Evolutionary conservation across 1,139 yeast genomes (phyloP), one percentile per base, ranked within the genome.

Genomic region (Lodderomyces metapsilosis): DNA sequence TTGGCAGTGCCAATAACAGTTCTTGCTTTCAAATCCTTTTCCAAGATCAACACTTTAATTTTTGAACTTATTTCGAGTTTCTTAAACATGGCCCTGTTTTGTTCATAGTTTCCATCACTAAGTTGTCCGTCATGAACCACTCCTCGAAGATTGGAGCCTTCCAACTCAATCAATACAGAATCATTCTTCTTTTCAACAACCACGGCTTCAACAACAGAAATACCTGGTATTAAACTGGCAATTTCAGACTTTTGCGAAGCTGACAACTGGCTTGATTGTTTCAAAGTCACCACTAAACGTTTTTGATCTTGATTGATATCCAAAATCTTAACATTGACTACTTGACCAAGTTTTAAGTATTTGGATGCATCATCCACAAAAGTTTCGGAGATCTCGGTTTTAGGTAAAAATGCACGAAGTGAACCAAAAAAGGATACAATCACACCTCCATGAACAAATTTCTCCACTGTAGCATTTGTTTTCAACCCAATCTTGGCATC

Each of bases 371-470:
- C 80, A 43, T 73, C 74, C 37, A 89, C 92, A 58, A 78, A 87
- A 2, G 96, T 84, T 63, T 92, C 98, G 41, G 95, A 85, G 53
- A 92, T 87, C 66, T 92, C 98, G 43, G 82, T 72, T 49, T 83
- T 80, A 32, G 98, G 98, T 49, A 92, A 70, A 58, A 80, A 91
- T 0, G 92, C 98, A 52, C 75, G 77, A 35, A 87, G 65, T 41
- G 75, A 74, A 44, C 95, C 95, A 58, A 88, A 89, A 56, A 92
- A 89, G 21, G 89, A 79, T 4, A 92, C 82, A 40, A 89, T 68
- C 35, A 86, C 95, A 52, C 98, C 98, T 45, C 75, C 72, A 46
- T 83, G 83, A 44, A 80, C 80, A 54, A 91, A 77, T 38, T 78
- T 73, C 47, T 84, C 83, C 37, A 94, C 84, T 3, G 91, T 84